Evolutionary conservation across 2,329 filamentous ascomycete genomes (phyloP), one percentile per base, ranked within the genome.

Genomic region (Macrophomina tecta): DNA sequence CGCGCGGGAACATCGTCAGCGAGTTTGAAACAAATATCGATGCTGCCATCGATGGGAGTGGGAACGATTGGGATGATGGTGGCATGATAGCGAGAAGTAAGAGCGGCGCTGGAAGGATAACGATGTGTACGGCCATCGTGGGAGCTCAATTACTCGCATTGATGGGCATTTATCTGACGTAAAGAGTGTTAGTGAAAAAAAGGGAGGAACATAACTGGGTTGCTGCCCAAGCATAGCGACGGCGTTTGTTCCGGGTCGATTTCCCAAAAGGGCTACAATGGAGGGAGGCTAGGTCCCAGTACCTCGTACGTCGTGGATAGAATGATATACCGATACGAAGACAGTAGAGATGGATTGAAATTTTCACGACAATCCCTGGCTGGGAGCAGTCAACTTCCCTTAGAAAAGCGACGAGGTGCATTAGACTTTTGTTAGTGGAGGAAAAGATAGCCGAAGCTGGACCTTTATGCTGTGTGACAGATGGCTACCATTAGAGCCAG

Each of bases 1-100:
- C 79, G 4, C 64, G 71, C 4, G 79, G 79, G 0, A 81, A 81
- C 62, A 73, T 79, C 0, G 66, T 73, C 18, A 78, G 76, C 1
- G 61, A 72, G 23, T 81, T 78, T 67, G 66, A 62, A 14, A 58
- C 72, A 4, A 79, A 80, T 67, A 78, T 81, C 4, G 68, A 72
- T 32, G 48, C 49, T 7, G 63, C 69, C 46, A 60, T 70, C 30
- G 42, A 51, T 42, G 61, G 61, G 18, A 65, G 63, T 16, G 63
- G 51, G n/a, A 46, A 51, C 12, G 18, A n/a, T 38, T 62, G 45
- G 58, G 58, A 49, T 14, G 58, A 30, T n/a, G 42, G 49, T n/a
- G 58, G 58, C 5, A 49, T 62, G 58, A 62, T 62, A 36, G 58
- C 58, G 11, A 49, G 49, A 40, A 30, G 32, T 28, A 62, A 62